Conservation (phyloP, 1,284 basidiomycete genomes). For the Malassezia caprae region DNA sequence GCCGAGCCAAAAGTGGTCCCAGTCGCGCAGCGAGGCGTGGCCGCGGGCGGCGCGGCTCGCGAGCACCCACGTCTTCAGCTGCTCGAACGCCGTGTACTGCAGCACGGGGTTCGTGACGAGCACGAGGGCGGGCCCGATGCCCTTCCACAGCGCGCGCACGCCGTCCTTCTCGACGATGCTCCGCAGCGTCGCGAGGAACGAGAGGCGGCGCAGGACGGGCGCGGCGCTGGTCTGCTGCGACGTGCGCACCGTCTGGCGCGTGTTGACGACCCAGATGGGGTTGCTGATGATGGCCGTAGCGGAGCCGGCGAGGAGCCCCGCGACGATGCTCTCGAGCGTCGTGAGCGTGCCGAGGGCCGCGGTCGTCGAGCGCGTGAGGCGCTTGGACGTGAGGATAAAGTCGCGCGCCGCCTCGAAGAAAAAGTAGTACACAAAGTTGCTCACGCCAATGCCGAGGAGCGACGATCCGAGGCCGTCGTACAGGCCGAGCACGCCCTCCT, state of each 20-base stretch:
- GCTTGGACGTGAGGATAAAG: conserved; percentile 42
- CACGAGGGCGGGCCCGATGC: conserved; percentile 85
- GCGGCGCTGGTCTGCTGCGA: conserved; percentile 15
- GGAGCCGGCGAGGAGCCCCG: conserved; percentile 78
- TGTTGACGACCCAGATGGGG: conserved; percentile 62
- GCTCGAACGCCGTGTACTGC: conserved; percentile 50
- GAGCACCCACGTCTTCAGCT: conserved; percentile 43
- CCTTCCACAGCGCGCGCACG: conserved; percentile 73
- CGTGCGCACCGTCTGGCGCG: conserved; percentile 59
- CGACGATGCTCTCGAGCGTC: conserved; percentile 78
- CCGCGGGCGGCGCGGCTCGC: conserved; percentile 24
- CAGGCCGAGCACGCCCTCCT: conserved; percentile 73
- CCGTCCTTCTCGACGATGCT: conserved; percentile 72
- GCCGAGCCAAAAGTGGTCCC: conserved; percentile 47
- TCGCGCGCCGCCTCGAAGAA: conserved; percentile 49
- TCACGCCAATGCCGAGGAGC: conserved; percentile 79
- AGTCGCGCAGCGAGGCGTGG: conserved; percentile 28
- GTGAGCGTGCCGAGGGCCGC: conserved; percentile 54
- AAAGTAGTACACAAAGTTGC: conserved; percentile 62
- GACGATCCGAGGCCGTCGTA: conserved; percentile 81
- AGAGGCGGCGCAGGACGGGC: conserved; percentile 27
- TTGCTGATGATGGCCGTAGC: conserved; percentile 84
- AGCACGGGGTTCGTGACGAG: conserved; percentile 92
- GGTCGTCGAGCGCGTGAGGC: conserved; percentile 33
- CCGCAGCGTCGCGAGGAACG: conserved; percentile 57